Base-by-base conservation (phyloP, 1,284 basidiomycete species). In the Cystobasidium pallidum region DNA sequence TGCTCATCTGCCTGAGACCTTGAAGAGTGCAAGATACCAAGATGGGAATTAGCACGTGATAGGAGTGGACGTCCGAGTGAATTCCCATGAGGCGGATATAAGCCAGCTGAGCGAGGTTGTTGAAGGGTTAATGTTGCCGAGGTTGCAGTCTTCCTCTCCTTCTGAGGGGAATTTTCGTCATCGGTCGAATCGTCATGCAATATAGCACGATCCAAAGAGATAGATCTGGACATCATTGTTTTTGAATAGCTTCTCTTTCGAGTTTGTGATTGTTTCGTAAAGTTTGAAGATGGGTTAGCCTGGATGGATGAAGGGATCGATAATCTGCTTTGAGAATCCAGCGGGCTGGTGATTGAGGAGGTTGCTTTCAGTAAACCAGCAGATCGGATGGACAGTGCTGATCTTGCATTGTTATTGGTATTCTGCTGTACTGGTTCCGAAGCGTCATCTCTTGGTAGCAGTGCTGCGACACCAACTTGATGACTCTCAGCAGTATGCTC, bases 221-320 rank as follows among this genome's bases (percentile, higher is more conserved):
- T 36, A 39, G 58, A 43, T 28, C 58, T 24, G 4, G 43, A 43
- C 10, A 61, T 17, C 39, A 61, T 61, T 3, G 36, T 43, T 26
- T 30, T 43, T 19, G 58, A 61, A 45, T 61, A 61, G n/a, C 58
- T 36, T 39, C 58, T 39, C 43, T 61, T 61, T 17, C 58, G 34
- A 43, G 58, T 26, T 43, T 41, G 36, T 6, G n/a, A n/a, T 8
- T 36, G 58, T 47, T 43, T 32, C 15, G 34, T 43, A 26, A 17
- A 2, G n/a, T 61, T 36, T 3, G 15, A 6, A 24, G 49, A 26
- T 51, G 26, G 7, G 24, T 51, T n/a, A 2, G 49, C 24, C 15
- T 51, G n/a, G 21, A n/a, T n/a, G n/a, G 6, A 51, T 24, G 49
- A 51, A 24, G 49, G 26, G 49, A 51, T 51, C 8, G 49, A 51